Evolutionary conservation across 495 filamentous ascomycete species (phyloP), one percentile per base, ranked within the genome.

Genomic region (Annulohypoxylon bovei): DNA sequence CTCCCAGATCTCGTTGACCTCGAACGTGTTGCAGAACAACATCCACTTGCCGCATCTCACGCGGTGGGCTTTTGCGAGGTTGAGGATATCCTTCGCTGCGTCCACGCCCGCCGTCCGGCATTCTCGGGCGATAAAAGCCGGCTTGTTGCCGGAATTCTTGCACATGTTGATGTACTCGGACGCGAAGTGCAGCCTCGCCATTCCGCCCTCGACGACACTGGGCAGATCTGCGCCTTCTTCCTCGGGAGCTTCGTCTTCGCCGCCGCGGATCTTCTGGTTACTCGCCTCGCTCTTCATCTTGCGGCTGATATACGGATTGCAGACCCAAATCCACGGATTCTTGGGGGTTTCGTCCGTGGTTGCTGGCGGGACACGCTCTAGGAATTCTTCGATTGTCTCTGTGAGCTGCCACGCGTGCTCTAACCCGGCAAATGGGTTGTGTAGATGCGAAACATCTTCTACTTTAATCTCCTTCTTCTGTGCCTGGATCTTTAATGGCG

Each of bases 11-110:
- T 79, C 75, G 73, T 93, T 86, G 9, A 93, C 85, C n/a, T 85
- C 71, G 2, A 81, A 77, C 5, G 76, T 63, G 3, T 78, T 70
- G 1, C 87, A 86, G 72, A 93, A 94, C n/a, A 97, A 70, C 91
- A 97, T 92, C 93, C 93, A 96, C 84, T 83, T 94, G 40, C 91
- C 91, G n/a, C 79, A 77, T n/a, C 82, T 84, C 16, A 87, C 83
- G n/a, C 80, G 80, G 5, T 78, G 83, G 49, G 85, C 78, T 7
- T 80, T 77, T 6, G 91, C 92, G 6, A 89, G 72, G 2, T 83
- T 77, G 4, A 85, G 75, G 7, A 96, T 81, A 40, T 87, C 78
- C 16, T 81, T 71, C 37, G 88, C 81, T 1, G 89, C 78, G 25
- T 79, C 76, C 7, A 78, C 74, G 8, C 85, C 82, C n/a, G 87